Percentiles rank a stretch among this genome's conserved stretches.
These are phyloP conservation scores for Pseudogymnoascus sp. DNA, from an alignment of 2,329 filamentous ascomycete genomes.

Conservation along the genomic window DNA sequence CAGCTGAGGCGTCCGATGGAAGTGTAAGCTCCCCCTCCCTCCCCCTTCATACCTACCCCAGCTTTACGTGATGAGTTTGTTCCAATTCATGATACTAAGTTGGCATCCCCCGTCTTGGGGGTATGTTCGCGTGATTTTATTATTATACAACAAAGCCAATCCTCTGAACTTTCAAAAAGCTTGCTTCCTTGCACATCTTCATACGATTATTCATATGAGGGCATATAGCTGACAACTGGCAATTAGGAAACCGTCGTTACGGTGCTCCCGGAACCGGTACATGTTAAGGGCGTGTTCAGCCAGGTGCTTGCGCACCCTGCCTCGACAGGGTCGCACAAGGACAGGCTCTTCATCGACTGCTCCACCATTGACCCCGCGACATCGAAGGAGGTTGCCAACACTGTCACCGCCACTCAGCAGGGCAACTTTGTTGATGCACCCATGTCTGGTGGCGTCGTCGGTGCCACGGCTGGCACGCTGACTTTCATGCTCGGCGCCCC, in stretches of 20 bases:
- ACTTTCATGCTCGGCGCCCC: constrained; percentile 91
- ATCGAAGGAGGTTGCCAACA: constrained; percentile 66
- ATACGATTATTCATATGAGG: not conserved
- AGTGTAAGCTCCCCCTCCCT: constrained; percentile 43
- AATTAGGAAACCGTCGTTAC: constrained; percentile 75
- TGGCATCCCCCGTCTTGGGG: constrained; percentile 46
- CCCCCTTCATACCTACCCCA: constrained; percentile 13
- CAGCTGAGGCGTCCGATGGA: constrained; percentile 56
- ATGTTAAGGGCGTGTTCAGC: constrained; percentile 75
- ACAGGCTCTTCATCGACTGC: constrained; percentile 85
- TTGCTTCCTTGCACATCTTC: constrained; percentile 10
- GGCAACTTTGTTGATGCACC: constrained; percentile 87
- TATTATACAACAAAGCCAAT: constrained; percentile 57
- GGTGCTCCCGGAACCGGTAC: constrained; percentile 78
- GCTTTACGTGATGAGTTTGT: constrained; percentile 42
- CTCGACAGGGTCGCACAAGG: constrained; percentile 37
- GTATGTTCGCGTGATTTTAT: constrained; percentile 52
- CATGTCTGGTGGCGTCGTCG: constrained; percentile 94
- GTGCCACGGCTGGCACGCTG: constrained; percentile 74
- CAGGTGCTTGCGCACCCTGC: constrained; percentile 58
- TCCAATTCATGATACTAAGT: constrained; percentile 64
- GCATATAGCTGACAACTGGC: constrained; percentile 14
- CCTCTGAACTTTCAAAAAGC: constrained; percentile 46
- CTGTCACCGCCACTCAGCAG: constrained; percentile 55
- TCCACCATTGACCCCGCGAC: constrained; percentile 92